These are phyloP conservation scores for Talinum fruticosum DNA, from an alignment of 148 eudicot species.

Conservation along the genomic window DNA sequence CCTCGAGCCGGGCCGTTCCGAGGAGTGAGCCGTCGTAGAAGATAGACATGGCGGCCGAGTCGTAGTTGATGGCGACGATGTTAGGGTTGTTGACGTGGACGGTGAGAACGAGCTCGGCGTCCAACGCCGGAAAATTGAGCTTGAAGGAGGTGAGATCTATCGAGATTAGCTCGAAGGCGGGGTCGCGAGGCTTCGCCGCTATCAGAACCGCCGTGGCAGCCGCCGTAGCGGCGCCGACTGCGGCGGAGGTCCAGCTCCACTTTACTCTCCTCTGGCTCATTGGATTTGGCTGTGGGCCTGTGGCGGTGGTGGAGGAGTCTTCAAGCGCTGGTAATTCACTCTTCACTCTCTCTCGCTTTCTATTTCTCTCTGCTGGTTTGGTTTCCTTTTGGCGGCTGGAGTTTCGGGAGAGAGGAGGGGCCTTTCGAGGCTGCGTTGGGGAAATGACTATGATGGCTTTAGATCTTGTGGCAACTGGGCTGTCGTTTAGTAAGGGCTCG, in stretches of 20 bases:
- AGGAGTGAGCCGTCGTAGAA: constrained; percentile 65
- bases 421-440: neutral
- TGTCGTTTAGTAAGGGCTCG: too few relatives aligned
- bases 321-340: neutral
- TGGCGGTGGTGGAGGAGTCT: too few relatives aligned
- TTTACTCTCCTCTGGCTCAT: neutral
- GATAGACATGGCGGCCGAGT: constrained; percentile 66
- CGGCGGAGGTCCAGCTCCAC: constrained; percentile 72
- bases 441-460: neutral
- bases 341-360: neutral
- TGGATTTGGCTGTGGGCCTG: neutral
- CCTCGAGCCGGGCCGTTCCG: constrained; percentile 62
- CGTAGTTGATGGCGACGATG: constrained; percentile 58
- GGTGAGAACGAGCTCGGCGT: constrained; percentile 73
- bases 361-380: neutral
- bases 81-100: constrained; percentile 95
- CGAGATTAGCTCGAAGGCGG: constrained; percentile 63
- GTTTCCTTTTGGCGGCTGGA: neutral
- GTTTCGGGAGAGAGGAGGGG: neutral
- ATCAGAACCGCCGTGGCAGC: constrained; percentile 44
- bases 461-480: neutral
- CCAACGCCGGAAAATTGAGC: constrained; percentile 61
- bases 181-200: constrained; percentile 54
- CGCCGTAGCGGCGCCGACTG: constrained; percentile 61
- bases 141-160: constrained; percentile 69